Evolutionary conservation across 345 rosid species (phyloP).

Genomic region (Gossypium australe): DNA sequence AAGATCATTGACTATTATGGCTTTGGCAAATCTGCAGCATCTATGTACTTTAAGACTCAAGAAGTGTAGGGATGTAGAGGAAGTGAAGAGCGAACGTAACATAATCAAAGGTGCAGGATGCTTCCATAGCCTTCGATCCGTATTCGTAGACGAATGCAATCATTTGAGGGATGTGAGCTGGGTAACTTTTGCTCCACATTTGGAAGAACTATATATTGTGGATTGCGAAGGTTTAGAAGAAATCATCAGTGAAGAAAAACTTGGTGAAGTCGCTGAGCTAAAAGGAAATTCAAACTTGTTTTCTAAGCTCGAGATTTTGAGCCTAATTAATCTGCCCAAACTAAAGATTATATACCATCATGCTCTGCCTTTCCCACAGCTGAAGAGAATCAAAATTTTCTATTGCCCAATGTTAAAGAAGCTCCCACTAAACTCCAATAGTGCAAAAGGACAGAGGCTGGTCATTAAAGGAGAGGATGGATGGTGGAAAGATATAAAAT

Average conservation of each 20-base stretch:
- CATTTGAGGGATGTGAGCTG: neutral
- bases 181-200: neutral
- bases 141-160: rapidly evolving
- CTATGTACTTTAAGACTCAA: neutral
- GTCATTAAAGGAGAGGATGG: rapidly evolving
- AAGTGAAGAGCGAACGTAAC: neutral
- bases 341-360: neutral
- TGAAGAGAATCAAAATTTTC: rapidly evolving
- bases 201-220: rapidly evolving
- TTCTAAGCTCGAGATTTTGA: rapidly evolving
- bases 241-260: neutral
- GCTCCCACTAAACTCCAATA: neutral
- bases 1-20: neutral
- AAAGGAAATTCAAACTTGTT: neutral
- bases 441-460: neutral
- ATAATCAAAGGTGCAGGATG: neutral
- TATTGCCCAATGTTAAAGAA: neutral
- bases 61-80: neutral
- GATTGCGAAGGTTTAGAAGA: rapidly evolving
- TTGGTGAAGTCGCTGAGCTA: neutral
- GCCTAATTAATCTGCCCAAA: rapidly evolving
- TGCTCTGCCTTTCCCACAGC: neutral
- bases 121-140: neutral
- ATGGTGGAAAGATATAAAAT: neutral
- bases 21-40: neutral